Base-by-base conservation (phyloP, 169 alveolate species). In the Eimeria tenella region DNA sequence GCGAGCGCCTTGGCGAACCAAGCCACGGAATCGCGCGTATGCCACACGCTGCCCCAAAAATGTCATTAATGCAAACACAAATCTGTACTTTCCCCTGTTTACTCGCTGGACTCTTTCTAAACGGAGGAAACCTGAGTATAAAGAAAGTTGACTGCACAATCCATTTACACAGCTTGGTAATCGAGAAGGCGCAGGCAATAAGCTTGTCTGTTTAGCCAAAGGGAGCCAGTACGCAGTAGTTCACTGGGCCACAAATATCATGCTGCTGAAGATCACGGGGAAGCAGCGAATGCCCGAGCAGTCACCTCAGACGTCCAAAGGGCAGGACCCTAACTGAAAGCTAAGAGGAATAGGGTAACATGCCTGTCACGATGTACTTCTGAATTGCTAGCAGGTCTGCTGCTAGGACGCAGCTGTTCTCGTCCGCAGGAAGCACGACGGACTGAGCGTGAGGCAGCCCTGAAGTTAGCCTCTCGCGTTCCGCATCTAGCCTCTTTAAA, bases 371-470 rank as follows among this genome's bases (percentile, higher is more conserved):
- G 49, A 83, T 83, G 77, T 42, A 77, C 21, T 83, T 83, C 62
- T 83, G 91, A 83, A 83, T 60, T 23, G 91, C 31, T 5, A 83
- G 91, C 42, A 83, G 62, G 60, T 83, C 91, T 83, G 91, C 91
- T 5, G 91, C 91, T 62, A 42, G 91, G 56, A 83, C 91, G 31
- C 79, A 60, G 91, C 49, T 60, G 91, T 49, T 70, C 52, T 8
- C 62, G 15, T 83, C 17, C 79, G 62, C 91, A 62, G 49, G 62
- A 25, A 83, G 58, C 31, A 83, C 63, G 6, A 49, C 79, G 8
- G 79, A 13, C 53, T 11, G 58, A n/a, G 79, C 23, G 50, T 4
- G 23, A 42, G 65, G 65, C 91, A 60, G 55, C 63, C 50, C 52
- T 50, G 42, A n/a, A 60, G 15, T 83, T 42, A 21, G 19, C 31